A percentile compares a stretch with the other conserved stretches of the same genome.
These are phyloP conservation scores for Alternaria sp. DNA, from an alignment of 2,329 filamentous ascomycete genomes.

Conservation along the genomic window DNA sequence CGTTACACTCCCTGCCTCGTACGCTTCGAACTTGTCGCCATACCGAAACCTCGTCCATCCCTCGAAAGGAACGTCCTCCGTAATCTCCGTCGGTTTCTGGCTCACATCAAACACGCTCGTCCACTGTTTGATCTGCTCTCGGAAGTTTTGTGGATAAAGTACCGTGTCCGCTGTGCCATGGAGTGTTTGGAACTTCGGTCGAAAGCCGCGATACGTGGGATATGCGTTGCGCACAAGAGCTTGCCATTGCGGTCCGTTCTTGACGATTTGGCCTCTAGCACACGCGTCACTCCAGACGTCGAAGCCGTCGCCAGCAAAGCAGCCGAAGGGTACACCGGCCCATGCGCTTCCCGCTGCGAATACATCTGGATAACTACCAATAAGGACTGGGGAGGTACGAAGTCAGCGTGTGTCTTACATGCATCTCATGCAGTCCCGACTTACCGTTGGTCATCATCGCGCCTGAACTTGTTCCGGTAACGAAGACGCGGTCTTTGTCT, in stretches of 20 bases:
- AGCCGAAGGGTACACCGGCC: conserved; percentile 46
- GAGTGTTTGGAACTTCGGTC: conserved; percentile 42
- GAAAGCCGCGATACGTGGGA: conserved; percentile 37
- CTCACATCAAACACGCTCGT: conserved; percentile 38
- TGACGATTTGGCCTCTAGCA: conserved; percentile 40
- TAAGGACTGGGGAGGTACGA: conserved; percentile 20
- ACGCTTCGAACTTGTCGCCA: conserved; percentile 41
- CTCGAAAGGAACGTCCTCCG: conserved; percentile 32
- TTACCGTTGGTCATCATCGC: conserved; percentile 44
- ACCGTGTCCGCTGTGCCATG: conserved; percentile 37
- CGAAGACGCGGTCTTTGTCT: conserved; percentile 40
- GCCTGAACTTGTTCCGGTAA: conserved; percentile 42
- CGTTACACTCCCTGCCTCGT: conserved; percentile 34
- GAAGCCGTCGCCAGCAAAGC: conserved; percentile 40
- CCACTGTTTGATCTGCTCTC: conserved; percentile 47
- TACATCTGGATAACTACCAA: conserved; percentile 43
- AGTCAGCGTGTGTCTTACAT: neutral
- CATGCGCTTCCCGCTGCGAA: conserved; percentile 44
- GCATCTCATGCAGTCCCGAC: neutral
- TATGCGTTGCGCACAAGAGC: conserved; percentile 36
- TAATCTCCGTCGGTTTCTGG: conserved; percentile 26
- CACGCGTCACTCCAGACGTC: conserved; percentile 42
- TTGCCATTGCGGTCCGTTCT: conserved; percentile 40
- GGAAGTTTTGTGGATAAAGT: conserved; percentile 40
- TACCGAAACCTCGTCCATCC: conserved; percentile 41